Evolutionary conservation across 1,284 basidiomycete species (phyloP).

Genomic region (Abortiporus biennis): DNA sequence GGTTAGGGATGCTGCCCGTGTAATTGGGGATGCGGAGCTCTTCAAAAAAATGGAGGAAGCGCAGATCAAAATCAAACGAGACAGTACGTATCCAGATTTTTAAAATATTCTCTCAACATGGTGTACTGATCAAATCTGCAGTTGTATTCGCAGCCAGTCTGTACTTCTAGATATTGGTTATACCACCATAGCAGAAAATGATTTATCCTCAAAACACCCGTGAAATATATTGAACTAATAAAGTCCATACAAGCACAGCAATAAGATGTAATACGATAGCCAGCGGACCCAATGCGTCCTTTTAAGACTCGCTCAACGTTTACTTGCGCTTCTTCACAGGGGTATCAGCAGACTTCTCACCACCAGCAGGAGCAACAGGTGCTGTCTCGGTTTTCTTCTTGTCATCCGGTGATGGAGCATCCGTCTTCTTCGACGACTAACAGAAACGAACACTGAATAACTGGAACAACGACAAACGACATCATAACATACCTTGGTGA

Average conservation of each 20-base stretch:
- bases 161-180: constrained; percentile 60
- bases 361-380: constrained; percentile 61
- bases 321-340: constrained; percentile 53
- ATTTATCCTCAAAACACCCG: background rate
- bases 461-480: background rate
- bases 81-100: constrained; percentile 57
- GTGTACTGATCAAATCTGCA: constrained; percentile 29
- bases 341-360: constrained; percentile 31
- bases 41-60: constrained; percentile 98
- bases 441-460: constrained; percentile 6
- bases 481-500: constrained; percentile 43
- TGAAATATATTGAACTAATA: constrained; percentile 12
- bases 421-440: constrained; percentile 70
- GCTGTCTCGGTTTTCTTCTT: constrained; percentile 57
- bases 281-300: background rate
- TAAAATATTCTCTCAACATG: background rate
- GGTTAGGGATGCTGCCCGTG: constrained; percentile 93
- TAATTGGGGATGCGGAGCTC: constrained; percentile 93
- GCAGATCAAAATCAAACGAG: constrained; percentile 89
- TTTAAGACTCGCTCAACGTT: constrained; percentile 14
- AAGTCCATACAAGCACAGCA: constrained; percentile 20
- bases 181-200: background rate
- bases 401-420: constrained; percentile 55
- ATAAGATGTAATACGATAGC: constrained; percentile 5
- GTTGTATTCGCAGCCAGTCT: constrained; percentile 84